Evolutionary conservation across 2,329 filamentous ascomycete genomes (phyloP), one percentile per base, ranked within the genome.

Genomic region (Hypoxylon sp.): DNA sequence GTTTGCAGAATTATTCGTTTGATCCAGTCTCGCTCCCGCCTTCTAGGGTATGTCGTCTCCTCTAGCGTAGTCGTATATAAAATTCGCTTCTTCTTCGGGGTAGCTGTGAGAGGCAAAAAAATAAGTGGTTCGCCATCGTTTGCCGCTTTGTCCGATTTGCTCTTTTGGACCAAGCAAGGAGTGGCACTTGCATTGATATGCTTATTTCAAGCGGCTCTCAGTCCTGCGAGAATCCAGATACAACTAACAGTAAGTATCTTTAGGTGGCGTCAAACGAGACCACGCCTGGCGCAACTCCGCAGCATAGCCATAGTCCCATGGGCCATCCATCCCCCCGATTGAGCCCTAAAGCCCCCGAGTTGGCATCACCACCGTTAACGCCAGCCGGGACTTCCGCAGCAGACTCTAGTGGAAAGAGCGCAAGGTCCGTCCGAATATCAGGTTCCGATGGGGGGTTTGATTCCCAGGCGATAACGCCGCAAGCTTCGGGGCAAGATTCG

Each of bases 331-430:
- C 91, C 64, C 90, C 91, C 31, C 86, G 86, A 77, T 83, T 89
- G 44, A 92, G 90, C 71, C 91, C 92, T 67, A 86, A 88, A 68
- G 83, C 88, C 49, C 89, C 90, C 66, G 88, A 91, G 64, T 88
- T 97, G 82, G 92, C 95, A 74, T 97, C 95, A 10, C 95, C 95
- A 72, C 94, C 94, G 46, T 86, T 98, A 58, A 98, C 95, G 11
- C 95, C 95, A 17, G 90, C 94, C 61, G 94, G 90, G 57, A 95
- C 93, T 48, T 82, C 82, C 20, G 81, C 81, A 37, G 77, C 78
- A 44, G 83, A 84, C 48, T 68, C 74, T 58, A 74, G 75, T 22
- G 68, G 71, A 3, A 78, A 77, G 40, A 70, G 59, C 46, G 57
- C 54, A 48, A 76, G 73, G 48, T 71, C 70, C 6, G 67, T 62